These are phyloP conservation scores for Aspergillus nanangensis DNA, from an alignment of 495 filamentous ascomycete species.

Conservation along the genomic window DNA sequence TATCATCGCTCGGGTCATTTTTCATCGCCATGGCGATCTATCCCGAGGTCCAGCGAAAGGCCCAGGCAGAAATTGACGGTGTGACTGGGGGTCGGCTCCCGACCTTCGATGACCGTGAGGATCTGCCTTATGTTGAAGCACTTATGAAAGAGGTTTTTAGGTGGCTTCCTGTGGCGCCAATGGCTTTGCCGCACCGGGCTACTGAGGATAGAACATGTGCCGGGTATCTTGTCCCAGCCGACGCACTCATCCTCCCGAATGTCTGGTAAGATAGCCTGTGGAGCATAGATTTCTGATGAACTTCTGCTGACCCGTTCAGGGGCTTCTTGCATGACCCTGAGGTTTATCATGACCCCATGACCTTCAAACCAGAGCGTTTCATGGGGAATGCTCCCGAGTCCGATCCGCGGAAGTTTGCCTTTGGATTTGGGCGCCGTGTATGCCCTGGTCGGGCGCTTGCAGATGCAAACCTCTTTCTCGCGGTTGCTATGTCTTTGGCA, in stretches of 20 bases:
- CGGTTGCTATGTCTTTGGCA: conserved; percentile 47
- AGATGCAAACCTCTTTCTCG: conserved; percentile 50
- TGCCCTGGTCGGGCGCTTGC: conserved; percentile 57
- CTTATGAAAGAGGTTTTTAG: conserved; percentile 39
- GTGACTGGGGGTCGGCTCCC: conserved; percentile 38
- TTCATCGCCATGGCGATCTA: conserved; percentile 44
- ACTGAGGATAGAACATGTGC: conserved; percentile 49
- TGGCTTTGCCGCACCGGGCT: conserved; percentile 50
- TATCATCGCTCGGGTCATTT: conserved; percentile 29
- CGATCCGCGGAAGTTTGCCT: too few species aligned
- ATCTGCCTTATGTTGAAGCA: conserved; percentile 39
- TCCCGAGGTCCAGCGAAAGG: conserved; percentile 47
- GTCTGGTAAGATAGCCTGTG: conserved; percentile 42
- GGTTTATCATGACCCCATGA: too few species aligned
- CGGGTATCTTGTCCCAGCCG: conserved; percentile 49
- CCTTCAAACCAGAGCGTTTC: too few species aligned
- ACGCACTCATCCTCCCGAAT: conserved; percentile 40
- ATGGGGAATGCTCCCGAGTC: too few species aligned
- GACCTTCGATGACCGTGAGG: conserved; percentile 18
- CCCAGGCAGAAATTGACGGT: conserved; percentile 55
- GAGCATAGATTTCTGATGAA: too few species aligned
- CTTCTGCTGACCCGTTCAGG: too few species aligned
- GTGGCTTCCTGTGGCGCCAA: conserved; percentile 41
- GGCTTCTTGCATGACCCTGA: too few species aligned
- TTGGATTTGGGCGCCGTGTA: conserved; percentile 54